phyloP scores from a whole-genome alignment of 2,329 filamentous ascomycete species.

The Hymenoscyphus infarciens region DNA sequence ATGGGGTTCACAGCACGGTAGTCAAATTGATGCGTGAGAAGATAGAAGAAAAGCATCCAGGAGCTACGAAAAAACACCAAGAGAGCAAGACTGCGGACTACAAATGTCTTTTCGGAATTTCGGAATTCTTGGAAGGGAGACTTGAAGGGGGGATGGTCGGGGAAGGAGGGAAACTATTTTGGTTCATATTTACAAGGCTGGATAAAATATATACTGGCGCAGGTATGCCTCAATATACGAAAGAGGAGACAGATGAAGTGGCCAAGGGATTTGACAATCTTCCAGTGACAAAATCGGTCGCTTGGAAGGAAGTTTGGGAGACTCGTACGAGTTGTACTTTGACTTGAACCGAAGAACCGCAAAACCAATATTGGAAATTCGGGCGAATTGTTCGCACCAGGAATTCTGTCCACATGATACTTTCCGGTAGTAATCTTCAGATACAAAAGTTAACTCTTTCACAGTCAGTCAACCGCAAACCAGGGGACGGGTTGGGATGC shows the following conservation, averaged over 20 bases:
- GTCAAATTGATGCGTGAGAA: slow-evolving; percentile 19
- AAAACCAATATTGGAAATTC: slow-evolving; percentile 19
- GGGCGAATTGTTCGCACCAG: slow-evolving; percentile 22
- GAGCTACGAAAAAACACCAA: neutral
- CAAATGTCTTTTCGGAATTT: slow-evolving; percentile 5
- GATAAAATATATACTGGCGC: slow-evolving; percentile 6
- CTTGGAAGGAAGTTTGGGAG: slow-evolving; percentile 15
- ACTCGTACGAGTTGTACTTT: slow-evolving; percentile 12
- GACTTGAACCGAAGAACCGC: slow-evolving; percentile 17
- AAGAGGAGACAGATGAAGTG: slow-evolving; percentile 13
- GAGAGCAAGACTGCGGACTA: slow-evolving; percentile 1
- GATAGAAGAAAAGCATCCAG: neutral
- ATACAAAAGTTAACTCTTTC: no score
- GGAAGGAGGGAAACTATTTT: slow-evolving; percentile 5
- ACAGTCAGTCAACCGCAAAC: slow-evolving; percentile 17
- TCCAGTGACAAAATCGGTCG: slow-evolving; percentile 14
- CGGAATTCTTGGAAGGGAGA: neutral
- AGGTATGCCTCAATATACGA: neutral
- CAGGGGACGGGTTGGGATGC: slow-evolving; percentile 39
- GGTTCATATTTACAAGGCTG: slow-evolving; percentile 7
- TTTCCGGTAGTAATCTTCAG: no score
- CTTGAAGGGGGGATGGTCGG: neutral
- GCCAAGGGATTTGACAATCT: slow-evolving; percentile 15
- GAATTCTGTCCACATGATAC: slow-evolving; percentile 21
- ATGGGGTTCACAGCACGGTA: slow-evolving; percentile 29